These are phyloP conservation scores for Ampelomyces quisqualis DNA, from an alignment of 2,329 filamentous ascomycete genomes.

Conservation along the genomic window DNA sequence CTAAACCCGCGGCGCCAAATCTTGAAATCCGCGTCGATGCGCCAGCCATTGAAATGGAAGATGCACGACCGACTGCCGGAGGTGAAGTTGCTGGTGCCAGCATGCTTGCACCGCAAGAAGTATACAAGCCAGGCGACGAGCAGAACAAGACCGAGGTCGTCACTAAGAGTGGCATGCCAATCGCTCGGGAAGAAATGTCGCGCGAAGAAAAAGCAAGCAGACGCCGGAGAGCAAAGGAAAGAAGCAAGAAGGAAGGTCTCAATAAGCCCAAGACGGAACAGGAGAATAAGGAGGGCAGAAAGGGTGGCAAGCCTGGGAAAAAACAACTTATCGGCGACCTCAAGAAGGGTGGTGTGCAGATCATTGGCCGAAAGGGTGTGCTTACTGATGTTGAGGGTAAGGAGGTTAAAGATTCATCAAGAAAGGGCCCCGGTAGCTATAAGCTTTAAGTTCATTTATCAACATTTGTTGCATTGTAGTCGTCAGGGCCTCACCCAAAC, in stretches of 20 bases:
- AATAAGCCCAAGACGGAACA: conserved; percentile 47
- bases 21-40: conserved; percentile 88
- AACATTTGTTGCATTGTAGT: too few relatives aligned
- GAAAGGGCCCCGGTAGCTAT: conserved; percentile 34
- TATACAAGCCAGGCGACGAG: conserved; percentile 78
- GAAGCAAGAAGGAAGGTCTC: conserved; percentile 68
- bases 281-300: conserved; percentile 53
- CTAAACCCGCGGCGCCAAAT: conserved; percentile 76
- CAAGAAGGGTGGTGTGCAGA: conserved; percentile 83
- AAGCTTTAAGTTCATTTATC: conserved; percentile 31
- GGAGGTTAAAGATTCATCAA: conserved; percentile 54
- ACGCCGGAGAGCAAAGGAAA: conserved; percentile 81
- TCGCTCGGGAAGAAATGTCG: conserved; percentile 82
- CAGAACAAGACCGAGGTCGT: conserved; percentile 71
- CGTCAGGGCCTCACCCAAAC: too few relatives aligned
- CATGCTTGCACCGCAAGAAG: conserved; percentile 88
- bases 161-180: conserved; percentile 72
- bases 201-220: conserved; percentile 79
- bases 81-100: conserved; percentile 68
- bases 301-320: conserved; percentile 50
- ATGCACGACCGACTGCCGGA: conserved; percentile 82
- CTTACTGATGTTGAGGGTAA: conserved; percentile 81
- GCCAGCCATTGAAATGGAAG: conserved; percentile 91
- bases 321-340: conserved; percentile 56
- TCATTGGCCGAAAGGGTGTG: conserved; percentile 72